Evolutionary conservation across 768 basidiomycete species (phyloP), one percentile per base, ranked within the genome.

Genomic region (Hygrophorus russula): DNA sequence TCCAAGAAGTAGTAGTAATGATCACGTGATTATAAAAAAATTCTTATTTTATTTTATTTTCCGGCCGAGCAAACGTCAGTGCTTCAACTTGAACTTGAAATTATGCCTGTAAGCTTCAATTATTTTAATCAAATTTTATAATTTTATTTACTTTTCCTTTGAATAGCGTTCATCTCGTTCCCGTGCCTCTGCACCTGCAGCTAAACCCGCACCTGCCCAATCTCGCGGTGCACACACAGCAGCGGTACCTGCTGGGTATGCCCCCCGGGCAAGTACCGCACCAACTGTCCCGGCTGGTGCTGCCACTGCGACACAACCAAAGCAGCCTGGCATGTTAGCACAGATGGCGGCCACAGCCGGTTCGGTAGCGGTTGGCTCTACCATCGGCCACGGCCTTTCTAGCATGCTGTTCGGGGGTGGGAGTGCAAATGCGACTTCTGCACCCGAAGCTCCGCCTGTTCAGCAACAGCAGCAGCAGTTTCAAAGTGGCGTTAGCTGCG

Each of bases 341-440:
- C 82, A 86, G 55, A 90, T 91, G 85, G 88, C 88, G 42, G 83
- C 86, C 4, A 89, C 90, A 5, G 90, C 89, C 19, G 90, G 89
- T 48, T 86, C 85, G 45, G 89, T 93, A 39, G 91, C 89, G 4
- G 68, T 88, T 39, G 91, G 90, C 18, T 90, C 86, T 6, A 81
- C 80, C 44, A 76, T 94, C 49, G 90, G 89, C 36, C 90, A 94
- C 57, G 90, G 90, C n/a, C 57, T 94, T 50, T 89, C 86, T 33
- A 74, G 61, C 60, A 89, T 92, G 87, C 76, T 93, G 47, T 94
- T 92, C 53, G 91, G 90, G 37, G 79, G 85, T 46, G 66, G 72
- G 42, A 60, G 60, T 30, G 63, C 66, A 43, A 60, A 59, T 30
- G 63, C 66, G 0, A 61, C 70, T 30, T 53, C 73, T 11, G 59